Conservation (phyloP, 2,329 filamentous ascomycete species). For the Ceratocystis albifundus region DNA sequence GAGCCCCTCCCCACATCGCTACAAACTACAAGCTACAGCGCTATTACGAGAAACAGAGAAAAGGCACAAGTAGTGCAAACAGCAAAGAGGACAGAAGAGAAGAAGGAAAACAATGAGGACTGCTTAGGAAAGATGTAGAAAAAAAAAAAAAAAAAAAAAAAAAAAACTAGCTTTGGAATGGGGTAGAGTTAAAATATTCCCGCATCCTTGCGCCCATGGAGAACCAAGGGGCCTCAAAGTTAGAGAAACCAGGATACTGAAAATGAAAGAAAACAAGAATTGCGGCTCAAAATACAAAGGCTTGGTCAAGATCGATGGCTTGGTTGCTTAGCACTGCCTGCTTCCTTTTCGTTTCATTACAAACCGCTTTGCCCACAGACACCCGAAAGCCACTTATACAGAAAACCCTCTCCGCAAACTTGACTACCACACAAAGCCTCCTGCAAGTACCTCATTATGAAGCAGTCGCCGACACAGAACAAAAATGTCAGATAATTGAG, state of each 20-base stretch:
- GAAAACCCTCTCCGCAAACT: neutral
- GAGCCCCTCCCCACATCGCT: neutral
- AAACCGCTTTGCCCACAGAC: neutral
- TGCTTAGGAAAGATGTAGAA: no score
- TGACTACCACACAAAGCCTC: no score
- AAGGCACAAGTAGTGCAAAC: neutral
- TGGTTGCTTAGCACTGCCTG: neutral
- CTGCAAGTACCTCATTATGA: no score
- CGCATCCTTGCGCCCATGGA: constrained; percentile 9
- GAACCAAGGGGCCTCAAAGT: constrained; percentile 5
- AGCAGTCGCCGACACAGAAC: neutral
- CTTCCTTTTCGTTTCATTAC: neutral
- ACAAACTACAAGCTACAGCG: neutral
- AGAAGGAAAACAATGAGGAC: neutral
- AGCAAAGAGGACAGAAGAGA: neutral
- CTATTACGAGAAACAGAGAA: neutral
- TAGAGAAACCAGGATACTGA: neutral
- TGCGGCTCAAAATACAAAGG: constrained; percentile 1
- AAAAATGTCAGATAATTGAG: neutral
- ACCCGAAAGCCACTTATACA: neutral
- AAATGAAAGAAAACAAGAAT: neutral
- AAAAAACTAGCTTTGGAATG: neutral
- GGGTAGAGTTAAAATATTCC: neutral
- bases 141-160: no score
- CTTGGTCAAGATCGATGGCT: neutral